Evolutionary conservation across 345 rosid species (phyloP), one percentile per base, ranked within the genome.

Genomic region (Boechera divaricarpa): DNA sequence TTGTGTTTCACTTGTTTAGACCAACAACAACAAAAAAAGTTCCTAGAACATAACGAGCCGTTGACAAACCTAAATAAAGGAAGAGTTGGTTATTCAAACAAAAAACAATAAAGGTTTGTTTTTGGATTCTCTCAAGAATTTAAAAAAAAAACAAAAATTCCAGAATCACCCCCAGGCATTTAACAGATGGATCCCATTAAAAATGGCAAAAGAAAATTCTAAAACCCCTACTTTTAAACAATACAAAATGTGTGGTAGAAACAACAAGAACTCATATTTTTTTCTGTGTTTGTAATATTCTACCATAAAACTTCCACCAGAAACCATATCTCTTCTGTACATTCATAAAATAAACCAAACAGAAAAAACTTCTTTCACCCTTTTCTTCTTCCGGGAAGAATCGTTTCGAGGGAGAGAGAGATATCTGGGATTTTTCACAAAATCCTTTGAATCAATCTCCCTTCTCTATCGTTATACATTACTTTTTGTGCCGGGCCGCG

Each of bases 51-150:
- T 31, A 5, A 13, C 9, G 28, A 36, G 44, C 53, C 53, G 21
- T 67, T 24, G 8, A 76, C n/a, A 77, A 77, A 49, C 45, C 77
- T 73, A 78, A 41, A 52, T 59, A 4, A 72, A 67, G 78, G 8
- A 61, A 53, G 49, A 73, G 12, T 52, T 73, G 1, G 82, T 73
- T 73, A 26, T 28, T 54, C 53, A 52, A 78, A 73, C 77, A 52
- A 64, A 21, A 60, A 66, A 67, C 69, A 36, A 67, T 16, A 6
- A 11, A 6, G 5, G 56, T 57, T 48, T 72, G 73, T 49, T 72
- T 11, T 28, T 44, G 52, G 51, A 44, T 54, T 53, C 71, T 55
- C 47, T 28, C 53, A 41, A 69, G 13, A 12, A 18, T 0, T 21
- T 44, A 13, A 44, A 44, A 12, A 16, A 16, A 33, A 45, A 32